Conservation (phyloP, 768 basidiomycete species). For the Rhizopogon salebrosus region DNA sequence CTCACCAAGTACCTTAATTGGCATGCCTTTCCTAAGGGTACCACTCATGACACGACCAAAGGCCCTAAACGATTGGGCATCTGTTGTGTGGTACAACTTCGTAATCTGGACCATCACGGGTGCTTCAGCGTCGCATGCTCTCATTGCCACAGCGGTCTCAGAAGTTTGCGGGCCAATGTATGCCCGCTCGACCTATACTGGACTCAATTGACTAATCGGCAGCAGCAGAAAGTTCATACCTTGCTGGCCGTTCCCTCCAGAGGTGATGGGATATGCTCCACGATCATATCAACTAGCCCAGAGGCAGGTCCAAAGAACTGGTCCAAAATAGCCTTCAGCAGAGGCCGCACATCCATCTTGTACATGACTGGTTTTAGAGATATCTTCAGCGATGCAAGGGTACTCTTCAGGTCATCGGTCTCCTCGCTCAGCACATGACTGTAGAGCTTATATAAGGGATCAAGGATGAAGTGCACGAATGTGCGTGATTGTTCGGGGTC, state of each 20-base stretch:
- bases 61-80: slow-evolving; percentile 94
- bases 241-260: slow-evolving; percentile 52
- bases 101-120: slow-evolving; percentile 91
- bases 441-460: slow-evolving; percentile 96
- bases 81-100: slow-evolving; percentile 94
- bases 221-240: slow-evolving; percentile 31
- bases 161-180: slow-evolving; percentile 88
- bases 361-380: slow-evolving; percentile 87
- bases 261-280: slow-evolving; percentile 86
- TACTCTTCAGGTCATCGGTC: slow-evolving; percentile 78
- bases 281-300: slow-evolving; percentile 90
- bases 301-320: slow-evolving; percentile 93
- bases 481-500: slow-evolving; percentile 78
- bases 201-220: not conserved
- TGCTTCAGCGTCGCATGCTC: slow-evolving; percentile 74
- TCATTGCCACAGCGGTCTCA: slow-evolving; percentile 74
- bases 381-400: slow-evolving; percentile 74
- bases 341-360: slow-evolving; percentile 97
- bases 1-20: slow-evolving; percentile 95
- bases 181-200: slow-evolving; percentile 63
- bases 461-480: slow-evolving; percentile 94
- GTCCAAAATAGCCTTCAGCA: slow-evolving; percentile 88
- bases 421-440: slow-evolving; percentile 93
- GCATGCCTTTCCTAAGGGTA: slow-evolving; percentile 75
- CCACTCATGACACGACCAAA: slow-evolving; percentile 94